These are phyloP conservation scores for Annulohypoxylon maeteangense DNA, from an alignment of 495 filamentous ascomycete species.

Conservation along the genomic window DNA sequence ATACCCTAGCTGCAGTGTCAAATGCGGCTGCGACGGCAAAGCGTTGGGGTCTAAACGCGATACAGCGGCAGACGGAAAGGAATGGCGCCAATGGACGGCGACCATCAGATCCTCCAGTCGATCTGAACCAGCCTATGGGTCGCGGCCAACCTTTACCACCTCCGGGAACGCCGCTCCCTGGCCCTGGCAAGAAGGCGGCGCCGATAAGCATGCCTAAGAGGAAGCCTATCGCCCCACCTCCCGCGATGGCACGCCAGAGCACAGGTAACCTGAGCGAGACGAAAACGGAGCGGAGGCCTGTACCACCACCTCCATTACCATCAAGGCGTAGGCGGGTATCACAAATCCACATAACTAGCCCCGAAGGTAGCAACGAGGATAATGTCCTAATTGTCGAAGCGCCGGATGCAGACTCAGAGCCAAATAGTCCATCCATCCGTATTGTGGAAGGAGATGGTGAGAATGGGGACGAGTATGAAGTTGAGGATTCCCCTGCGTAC, in stretches of 20 bases:
- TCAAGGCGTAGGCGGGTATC: slow-evolving; percentile 42
- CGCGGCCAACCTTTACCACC: slow-evolving; percentile 80
- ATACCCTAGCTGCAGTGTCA: slow-evolving; percentile 68
- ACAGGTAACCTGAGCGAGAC: slow-evolving; percentile 37
- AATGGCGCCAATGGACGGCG: slow-evolving; percentile 31
- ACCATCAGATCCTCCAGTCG: slow-evolving; percentile 50
- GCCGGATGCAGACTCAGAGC: slow-evolving; percentile 63
- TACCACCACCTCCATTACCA: slow-evolving; percentile 55
- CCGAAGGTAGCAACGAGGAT: slow-evolving; percentile 51
- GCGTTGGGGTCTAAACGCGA: slow-evolving; percentile 83
- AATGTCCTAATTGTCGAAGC: slow-evolving; percentile 69
- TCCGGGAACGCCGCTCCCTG: slow-evolving; percentile 72
- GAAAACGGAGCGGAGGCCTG: slow-evolving; percentile 51
- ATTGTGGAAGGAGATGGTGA: slow-evolving; percentile 32
- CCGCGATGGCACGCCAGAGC: slow-evolving; percentile 44
- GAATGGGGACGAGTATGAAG: slow-evolving; percentile 12
- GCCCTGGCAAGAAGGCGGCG: slow-evolving; percentile 63
- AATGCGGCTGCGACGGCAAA: slow-evolving; percentile 81
- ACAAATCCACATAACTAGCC: slow-evolving; percentile 39
- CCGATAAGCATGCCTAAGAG: slow-evolving; percentile 67
- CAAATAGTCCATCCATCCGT: slow-evolving; percentile 58
- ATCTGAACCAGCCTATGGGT: slow-evolving; percentile 75
- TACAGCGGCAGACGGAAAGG: slow-evolving; percentile 65
- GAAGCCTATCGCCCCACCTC: slow-evolving; percentile 49
- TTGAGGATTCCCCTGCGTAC: slow-evolving; percentile 39